Conservation (phyloP, 2,329 filamentous ascomycete genomes). For the Aureobasidium sp. region DNA sequence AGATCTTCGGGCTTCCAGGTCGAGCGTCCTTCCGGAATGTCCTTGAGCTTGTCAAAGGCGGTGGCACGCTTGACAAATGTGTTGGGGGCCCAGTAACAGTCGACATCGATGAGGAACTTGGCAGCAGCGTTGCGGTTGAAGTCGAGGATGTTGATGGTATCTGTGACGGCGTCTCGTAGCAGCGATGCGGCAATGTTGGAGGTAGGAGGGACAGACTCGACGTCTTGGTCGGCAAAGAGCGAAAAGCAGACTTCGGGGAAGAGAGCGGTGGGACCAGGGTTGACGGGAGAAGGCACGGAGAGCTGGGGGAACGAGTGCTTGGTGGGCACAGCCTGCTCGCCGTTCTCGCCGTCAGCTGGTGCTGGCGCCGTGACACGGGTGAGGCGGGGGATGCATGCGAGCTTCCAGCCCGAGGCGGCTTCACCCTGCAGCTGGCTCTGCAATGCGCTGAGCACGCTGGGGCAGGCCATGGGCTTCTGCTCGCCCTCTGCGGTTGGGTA, state of each 20-base stretch:
- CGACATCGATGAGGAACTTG: constrained; percentile 84
- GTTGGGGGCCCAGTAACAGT: constrained; percentile 84
- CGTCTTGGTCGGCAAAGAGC: constrained; percentile 78
- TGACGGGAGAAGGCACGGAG: constrained; percentile 66
- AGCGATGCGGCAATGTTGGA: constrained; percentile 72
- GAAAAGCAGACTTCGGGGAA: constrained; percentile 95
- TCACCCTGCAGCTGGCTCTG: constrained; percentile 82
- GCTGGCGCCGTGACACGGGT: constrained; percentile 36
- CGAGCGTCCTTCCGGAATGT: constrained; percentile 56
- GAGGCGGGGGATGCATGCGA: constrained; percentile 56
- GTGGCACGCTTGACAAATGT: constrained; percentile 93
- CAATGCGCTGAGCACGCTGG: constrained; percentile 71
- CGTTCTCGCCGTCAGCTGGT: constrained; percentile 51
- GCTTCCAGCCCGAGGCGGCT: constrained; percentile 64
- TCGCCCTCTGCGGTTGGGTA: constrained; percentile 55
- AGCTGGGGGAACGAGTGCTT: constrained; percentile 77
- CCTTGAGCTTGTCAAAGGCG: constrained; percentile 79
- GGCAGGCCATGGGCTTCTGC: constrained; percentile 55
- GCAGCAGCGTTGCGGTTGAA: constrained; percentile 86
- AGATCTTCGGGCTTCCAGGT: constrained; percentile 98
- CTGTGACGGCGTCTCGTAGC: constrained; percentile 75
- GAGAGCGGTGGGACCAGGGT: constrained; percentile 65
- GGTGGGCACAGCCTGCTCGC: constrained; percentile 37
- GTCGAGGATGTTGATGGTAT: constrained; percentile 90
- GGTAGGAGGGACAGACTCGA: constrained; percentile 73